These are phyloP conservation scores for Tricholoma matsutake DNA, from an alignment of 768 basidiomycete genomes.

Conservation along the genomic window DNA sequence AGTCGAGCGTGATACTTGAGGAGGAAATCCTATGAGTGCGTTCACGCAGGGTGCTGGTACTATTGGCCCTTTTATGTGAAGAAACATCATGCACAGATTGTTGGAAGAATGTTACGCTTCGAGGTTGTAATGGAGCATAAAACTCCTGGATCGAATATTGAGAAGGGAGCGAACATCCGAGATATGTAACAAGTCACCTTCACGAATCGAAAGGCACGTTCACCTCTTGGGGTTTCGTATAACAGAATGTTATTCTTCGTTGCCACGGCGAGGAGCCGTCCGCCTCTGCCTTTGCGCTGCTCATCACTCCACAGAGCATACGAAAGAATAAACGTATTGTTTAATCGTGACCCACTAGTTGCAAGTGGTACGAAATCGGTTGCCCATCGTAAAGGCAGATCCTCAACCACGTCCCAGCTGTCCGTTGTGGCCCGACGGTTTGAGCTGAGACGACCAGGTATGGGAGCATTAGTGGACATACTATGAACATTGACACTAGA, in stretches of 20 bases:
- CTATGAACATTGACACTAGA: background rate
- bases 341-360: constrained; percentile 58
- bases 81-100: constrained; percentile 57
- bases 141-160: constrained; percentile 58
- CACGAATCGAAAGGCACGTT: constrained; percentile 78
- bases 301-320: constrained; percentile 72
- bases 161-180: background rate
- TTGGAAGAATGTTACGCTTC: constrained; percentile 65
- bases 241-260: constrained; percentile 71
- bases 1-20: constrained; percentile 36
- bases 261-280: constrained; percentile 67
- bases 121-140: constrained; percentile 71
- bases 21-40: constrained; percentile 28
- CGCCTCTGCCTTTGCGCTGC: constrained; percentile 38
- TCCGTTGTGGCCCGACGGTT: constrained; percentile 36
- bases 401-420: constrained; percentile 73
- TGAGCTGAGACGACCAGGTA: constrained; percentile 15
- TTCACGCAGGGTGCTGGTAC: constrained; percentile 36
- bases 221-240: constrained; percentile 80
- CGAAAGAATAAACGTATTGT: constrained; percentile 52
- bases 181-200: constrained; percentile 47
- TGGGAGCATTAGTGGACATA: constrained; percentile 7
- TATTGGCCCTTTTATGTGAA: constrained; percentile 42
- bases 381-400: constrained; percentile 79
- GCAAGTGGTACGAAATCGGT: constrained; percentile 84